Evolutionary conservation across 148 eudicot genomes (phyloP), one percentile per base, ranked within the genome.

Genomic region (Chenopodium album): DNA sequence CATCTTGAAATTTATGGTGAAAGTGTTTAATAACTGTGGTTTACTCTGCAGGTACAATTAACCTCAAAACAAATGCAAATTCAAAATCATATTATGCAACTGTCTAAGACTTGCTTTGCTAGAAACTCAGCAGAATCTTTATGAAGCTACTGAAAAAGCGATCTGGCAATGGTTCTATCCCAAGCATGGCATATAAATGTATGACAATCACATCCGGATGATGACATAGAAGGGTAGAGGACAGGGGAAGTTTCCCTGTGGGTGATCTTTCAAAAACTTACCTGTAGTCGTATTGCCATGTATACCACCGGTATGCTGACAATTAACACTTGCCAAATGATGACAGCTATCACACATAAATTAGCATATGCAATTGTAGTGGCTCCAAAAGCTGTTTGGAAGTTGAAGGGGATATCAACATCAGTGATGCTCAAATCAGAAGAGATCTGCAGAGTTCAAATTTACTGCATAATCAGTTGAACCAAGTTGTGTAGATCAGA

Each of bases 371-470:
- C 82, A 76, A 80, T 89, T n/a, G 80, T 79, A 73, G 99, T 93
- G 56, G 94, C 76, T 70, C 85, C 97, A 71, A 88, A 81, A 9
- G 91, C 71, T 79, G 86, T 77, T 31, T 88, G 75, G 56, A 96
- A 76, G 88, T 85, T 83, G 81, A 89, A 94, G n/a, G 95, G 89
- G 66, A 95, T 67, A 77, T 95, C 98, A 74, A 92, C 89, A 86
- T 95, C 99, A 29, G 91, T 87, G 32, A 93, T 94, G 86, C 92
- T 95, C 88, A 94, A 82, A 88, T 95, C 99, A 31, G 90, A 75
- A 54, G 99, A 87, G 9, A 95, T 92, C 98, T 95, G 85, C 74
- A 84, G 76, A 26, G 19, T 23, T 26, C 9, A 41, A 14, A 19
- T 2, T 23, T 52, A n/a, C 19, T 46, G 2, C 31, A 67, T 20